These are phyloP conservation scores for Talaromyces funiculosus DNA, from an alignment of 2,329 filamentous ascomycete genomes.

Conservation along the genomic window DNA sequence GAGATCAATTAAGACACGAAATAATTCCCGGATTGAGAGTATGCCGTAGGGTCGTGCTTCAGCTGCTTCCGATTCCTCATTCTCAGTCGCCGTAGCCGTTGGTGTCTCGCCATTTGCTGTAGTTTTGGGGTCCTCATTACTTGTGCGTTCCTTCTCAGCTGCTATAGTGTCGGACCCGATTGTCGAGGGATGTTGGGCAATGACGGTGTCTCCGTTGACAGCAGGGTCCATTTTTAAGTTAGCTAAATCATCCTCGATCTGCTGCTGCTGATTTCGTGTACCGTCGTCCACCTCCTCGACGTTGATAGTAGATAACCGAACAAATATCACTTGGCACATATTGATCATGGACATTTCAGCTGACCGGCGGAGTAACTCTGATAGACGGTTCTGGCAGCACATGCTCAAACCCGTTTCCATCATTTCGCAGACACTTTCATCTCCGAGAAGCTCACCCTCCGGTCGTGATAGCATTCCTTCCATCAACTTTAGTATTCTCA, in stretches of 20 bases:
- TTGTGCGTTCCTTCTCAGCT: constrained; percentile 24
- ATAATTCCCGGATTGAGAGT: constrained; percentile 88
- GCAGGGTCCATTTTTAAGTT: constrained; percentile 79
- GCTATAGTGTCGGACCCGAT: constrained; percentile 35
- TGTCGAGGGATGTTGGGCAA: constrained; percentile 44
- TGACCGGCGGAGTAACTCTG: constrained; percentile 80
- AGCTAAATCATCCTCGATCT: constrained; percentile 60
- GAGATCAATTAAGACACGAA: constrained; percentile 87
- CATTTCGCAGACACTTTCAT: constrained; percentile 98
- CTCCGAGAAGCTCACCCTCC: constrained; percentile 86
- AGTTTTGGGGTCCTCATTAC: constrained; percentile 31
- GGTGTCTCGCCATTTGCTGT: constrained; percentile 28
- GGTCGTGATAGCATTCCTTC: constrained; percentile 95
- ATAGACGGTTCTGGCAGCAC: constrained; percentile 89
- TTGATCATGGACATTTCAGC: constrained; percentile 97
- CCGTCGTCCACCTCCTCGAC: constrained; percentile 64
- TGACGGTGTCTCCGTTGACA: constrained; percentile 59
- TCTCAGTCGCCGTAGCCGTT: constrained; percentile 31
- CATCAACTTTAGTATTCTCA: constrained; percentile 95
- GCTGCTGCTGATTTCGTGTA: constrained; percentile 55
- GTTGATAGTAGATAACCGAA: constrained; percentile 77
- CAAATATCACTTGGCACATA: constrained; percentile 99
- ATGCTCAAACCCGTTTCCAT: constrained; percentile 97
- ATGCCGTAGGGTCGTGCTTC: constrained; percentile 83
- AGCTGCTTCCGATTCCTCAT: constrained; percentile 40